Evolutionary conservation across 495 filamentous ascomycete genomes (phyloP).

Genomic region (Elaphomyces granulatus): DNA sequence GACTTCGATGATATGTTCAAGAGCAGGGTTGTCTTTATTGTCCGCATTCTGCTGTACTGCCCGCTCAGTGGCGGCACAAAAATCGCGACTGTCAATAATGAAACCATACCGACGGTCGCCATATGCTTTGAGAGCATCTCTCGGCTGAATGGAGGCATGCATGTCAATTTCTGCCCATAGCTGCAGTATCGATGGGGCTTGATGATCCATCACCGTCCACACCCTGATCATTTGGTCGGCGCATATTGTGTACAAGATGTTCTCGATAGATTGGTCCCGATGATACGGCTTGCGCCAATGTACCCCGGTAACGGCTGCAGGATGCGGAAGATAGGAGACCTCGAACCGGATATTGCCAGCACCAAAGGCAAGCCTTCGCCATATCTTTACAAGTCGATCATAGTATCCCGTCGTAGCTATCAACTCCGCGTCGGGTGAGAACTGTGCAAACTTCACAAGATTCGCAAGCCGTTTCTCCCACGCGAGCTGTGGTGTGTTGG

Average conservation of each 20-base stretch:
- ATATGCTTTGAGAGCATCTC: slow-evolving; percentile 21
- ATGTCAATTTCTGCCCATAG: slow-evolving; percentile 80
- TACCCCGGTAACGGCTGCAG: slow-evolving; percentile 58
- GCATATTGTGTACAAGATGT: slow-evolving; percentile 87
- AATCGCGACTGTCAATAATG: slow-evolving; percentile 71
- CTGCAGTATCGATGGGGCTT: slow-evolving; percentile 54
- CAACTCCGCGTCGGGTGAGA: slow-evolving; percentile 74
- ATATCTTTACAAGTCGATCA: slow-evolving; percentile 82
- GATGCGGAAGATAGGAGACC: slow-evolving; percentile 78
- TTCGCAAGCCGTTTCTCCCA: slow-evolving; percentile 66
- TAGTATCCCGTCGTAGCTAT: slow-evolving; percentile 69
- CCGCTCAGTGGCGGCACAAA: slow-evolving; percentile 58
- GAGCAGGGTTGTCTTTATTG: slow-evolving; percentile 49
- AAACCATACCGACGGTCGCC: slow-evolving; percentile 53
- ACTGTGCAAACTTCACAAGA: slow-evolving; percentile 57
- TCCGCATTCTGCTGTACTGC: slow-evolving; percentile 49
- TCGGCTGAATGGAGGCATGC: slow-evolving; percentile 52
- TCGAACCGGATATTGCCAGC: slow-evolving; percentile 77
- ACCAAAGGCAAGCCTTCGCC: slow-evolving; percentile 78
- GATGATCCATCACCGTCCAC: slow-evolving; percentile 66
- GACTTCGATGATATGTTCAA: slow-evolving; percentile 77
- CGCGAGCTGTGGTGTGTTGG: slow-evolving; percentile 33
- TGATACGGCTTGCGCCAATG: slow-evolving; percentile 73
- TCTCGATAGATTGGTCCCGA: slow-evolving; percentile 64
- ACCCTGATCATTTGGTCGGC: slow-evolving; percentile 70